A percentile compares a stretch with the other conserved stretches of the same genome.
These are phyloP conservation scores for Calonectria pseudoturangicola DNA, from an alignment of 2,329 filamentous ascomycete species.

Conservation along the genomic window DNA sequence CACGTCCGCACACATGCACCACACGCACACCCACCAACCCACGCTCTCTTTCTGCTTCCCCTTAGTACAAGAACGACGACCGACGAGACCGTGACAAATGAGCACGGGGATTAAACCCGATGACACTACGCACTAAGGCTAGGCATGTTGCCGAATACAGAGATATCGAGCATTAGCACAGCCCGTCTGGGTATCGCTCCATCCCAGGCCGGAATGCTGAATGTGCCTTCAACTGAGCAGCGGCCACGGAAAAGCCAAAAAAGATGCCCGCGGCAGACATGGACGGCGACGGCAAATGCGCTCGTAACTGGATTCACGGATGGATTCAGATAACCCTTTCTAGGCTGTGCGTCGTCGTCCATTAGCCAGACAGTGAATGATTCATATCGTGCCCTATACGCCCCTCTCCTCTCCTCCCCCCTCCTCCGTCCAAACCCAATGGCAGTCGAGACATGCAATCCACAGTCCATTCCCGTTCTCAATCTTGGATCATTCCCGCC, in stretches of 20 bases:
- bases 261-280: conserved; percentile 19
- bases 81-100: background rate
- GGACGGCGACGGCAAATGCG: conserved; percentile 22
- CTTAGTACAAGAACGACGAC: background rate
- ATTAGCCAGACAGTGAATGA: conserved; percentile 20
- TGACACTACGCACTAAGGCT: conserved; percentile 13
- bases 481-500: conserved; percentile 15
- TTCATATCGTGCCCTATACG: conserved; percentile 15
- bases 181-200: conserved; percentile 14
- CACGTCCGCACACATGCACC: background rate
- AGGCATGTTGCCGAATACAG: conserved; percentile 18
- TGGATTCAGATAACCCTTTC: conserved; percentile 23
- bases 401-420: background rate
- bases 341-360: background rate
- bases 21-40: background rate
- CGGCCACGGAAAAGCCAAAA: background rate
- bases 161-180: conserved; percentile 12
- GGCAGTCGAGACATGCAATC: conserved; percentile 15
- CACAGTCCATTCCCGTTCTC: conserved; percentile 16
- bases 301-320: conserved; percentile 4
- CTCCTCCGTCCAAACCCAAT: background rate
- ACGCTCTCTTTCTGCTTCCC: background rate
- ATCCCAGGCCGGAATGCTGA: conserved; percentile 4
- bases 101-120: conserved; percentile 17
- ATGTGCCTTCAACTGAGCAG: background rate